A percentile compares a stretch with the other conserved stretches of the same genome.
phyloP scores from a whole-genome alignment of 2,329 filamentous ascomycete species.

The Rachicladosporium sp. region DNA sequence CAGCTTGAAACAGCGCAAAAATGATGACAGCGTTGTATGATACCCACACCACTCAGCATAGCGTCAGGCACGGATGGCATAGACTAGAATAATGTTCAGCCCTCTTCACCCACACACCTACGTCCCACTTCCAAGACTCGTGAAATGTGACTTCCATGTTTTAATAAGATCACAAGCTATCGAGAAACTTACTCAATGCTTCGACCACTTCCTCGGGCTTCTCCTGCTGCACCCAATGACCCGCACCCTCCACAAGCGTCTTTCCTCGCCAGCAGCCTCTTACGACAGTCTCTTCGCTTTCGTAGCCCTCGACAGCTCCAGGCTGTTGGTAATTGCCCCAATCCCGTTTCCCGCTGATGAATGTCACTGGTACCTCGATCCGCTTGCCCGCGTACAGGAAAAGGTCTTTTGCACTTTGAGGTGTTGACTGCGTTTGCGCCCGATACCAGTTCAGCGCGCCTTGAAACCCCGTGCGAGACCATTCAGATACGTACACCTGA shows the following conservation, averaged over 20 bases:
- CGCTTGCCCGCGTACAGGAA: conserved; percentile 47
- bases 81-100: no score
- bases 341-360: conserved; percentile 50
- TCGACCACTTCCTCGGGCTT: conserved; percentile 42
- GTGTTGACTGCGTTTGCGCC: conserved; percentile 37
- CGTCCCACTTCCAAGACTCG: no score
- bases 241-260: conserved; percentile 45
- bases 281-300: conserved; percentile 23
- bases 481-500: conserved; percentile 48
- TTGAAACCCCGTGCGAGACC: conserved; percentile 50
- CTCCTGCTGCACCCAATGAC: conserved; percentile 62
- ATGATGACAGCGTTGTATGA: not conserved
- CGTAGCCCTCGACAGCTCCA: conserved; percentile 48
- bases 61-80: no score
- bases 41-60: no score
- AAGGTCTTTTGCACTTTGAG: conserved; percentile 37
- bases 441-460: conserved; percentile 58
- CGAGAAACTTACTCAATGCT: conserved; percentile 34
- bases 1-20: not conserved
- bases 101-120: no score
- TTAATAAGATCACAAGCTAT: no score
- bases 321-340: conserved; percentile 60
- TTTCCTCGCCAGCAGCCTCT: conserved; percentile 40
- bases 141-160: no score
- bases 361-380: conserved; percentile 49